These are phyloP conservation scores for Trametes cingulata DNA, from an alignment of 768 basidiomycete genomes.

Conservation along the genomic window DNA sequence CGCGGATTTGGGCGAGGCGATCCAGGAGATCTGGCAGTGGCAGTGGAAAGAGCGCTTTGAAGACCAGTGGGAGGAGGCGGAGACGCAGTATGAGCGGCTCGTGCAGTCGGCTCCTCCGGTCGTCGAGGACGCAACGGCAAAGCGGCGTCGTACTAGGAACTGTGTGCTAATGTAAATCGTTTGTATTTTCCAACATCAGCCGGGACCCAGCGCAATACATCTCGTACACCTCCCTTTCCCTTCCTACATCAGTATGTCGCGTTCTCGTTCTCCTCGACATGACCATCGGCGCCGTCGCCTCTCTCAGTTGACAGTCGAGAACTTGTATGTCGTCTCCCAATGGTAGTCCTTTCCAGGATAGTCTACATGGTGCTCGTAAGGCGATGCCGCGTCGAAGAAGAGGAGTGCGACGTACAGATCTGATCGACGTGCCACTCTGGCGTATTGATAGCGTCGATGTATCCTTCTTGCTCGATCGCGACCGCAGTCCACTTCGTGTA, in stretches of 20 bases:
- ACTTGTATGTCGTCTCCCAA: slow-evolving; percentile 51
- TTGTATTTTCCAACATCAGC: no score
- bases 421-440: slow-evolving; percentile 56
- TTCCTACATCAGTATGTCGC: no score
- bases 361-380: slow-evolving; percentile 31
- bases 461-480: slow-evolving; percentile 55
- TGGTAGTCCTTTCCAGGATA: slow-evolving; percentile 43
- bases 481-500: slow-evolving; percentile 47
- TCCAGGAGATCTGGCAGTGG: slow-evolving; percentile 19
- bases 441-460: slow-evolving; percentile 56
- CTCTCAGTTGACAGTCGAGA: slow-evolving; percentile 36
- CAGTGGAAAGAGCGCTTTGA: slow-evolving; percentile 16
- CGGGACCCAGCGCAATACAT: no score
- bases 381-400: no score
- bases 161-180: no score
- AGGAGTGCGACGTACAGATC: slow-evolving; percentile 42
- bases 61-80: slow-evolving; percentile 18
- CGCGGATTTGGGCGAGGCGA: slow-evolving; percentile 4
- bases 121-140: no score
- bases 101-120: not conserved
- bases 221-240: no score
- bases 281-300: not conserved
- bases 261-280: not conserved
- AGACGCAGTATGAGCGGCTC: slow-evolving; percentile 10
- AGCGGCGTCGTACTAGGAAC: no score